Conservation (phyloP, 768 basidiomycete genomes). For the Roridomyces roridus region DNA sequence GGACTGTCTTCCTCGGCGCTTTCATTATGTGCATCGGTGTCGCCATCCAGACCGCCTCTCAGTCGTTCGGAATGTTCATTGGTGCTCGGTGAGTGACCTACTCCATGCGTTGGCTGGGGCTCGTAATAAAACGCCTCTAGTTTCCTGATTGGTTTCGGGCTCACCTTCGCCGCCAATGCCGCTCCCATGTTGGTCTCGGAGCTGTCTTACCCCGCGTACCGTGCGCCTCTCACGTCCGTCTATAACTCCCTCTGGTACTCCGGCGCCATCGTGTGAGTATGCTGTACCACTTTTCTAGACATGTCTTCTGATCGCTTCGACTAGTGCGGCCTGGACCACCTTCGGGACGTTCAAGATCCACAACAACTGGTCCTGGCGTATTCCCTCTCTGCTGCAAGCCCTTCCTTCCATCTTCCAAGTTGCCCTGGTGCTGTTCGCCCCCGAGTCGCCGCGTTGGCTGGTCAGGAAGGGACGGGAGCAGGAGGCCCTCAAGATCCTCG, state of each 20-base stretch:
- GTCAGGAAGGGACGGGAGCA: constrained; percentile 75
- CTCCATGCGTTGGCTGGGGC: no score
- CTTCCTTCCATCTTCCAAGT: constrained; percentile 74
- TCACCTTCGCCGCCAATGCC: constrained; percentile 76
- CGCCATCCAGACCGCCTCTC: constrained; percentile 73
- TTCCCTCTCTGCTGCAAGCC: constrained; percentile 77
- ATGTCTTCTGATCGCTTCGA: neutral
- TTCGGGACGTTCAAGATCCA: constrained; percentile 79
- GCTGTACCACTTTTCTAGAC: neutral
- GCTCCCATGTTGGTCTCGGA: constrained; percentile 88
- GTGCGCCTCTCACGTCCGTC: constrained; percentile 76
- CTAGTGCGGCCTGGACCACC: constrained; percentile 86
- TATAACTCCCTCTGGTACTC: constrained; percentile 91
- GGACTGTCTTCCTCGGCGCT: constrained; percentile 71
- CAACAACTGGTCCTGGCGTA: constrained; percentile 81
- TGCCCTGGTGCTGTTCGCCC: constrained; percentile 67
- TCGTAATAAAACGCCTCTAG: constrained; percentile 38
- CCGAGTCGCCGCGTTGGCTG: constrained; percentile 88
- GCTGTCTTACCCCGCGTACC: constrained; percentile 84
- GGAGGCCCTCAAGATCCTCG: constrained; percentile 72
- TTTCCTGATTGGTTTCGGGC: constrained; percentile 79
- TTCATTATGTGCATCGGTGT: constrained; percentile 73
- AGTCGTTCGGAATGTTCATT: constrained; percentile 80
- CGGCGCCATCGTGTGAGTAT: constrained; percentile 73
- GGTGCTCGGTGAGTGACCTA: constrained; percentile 75